These are phyloP conservation scores for Filobasidium floriforme DNA, from an alignment of 768 basidiomycete species.

Conservation along the genomic window DNA sequence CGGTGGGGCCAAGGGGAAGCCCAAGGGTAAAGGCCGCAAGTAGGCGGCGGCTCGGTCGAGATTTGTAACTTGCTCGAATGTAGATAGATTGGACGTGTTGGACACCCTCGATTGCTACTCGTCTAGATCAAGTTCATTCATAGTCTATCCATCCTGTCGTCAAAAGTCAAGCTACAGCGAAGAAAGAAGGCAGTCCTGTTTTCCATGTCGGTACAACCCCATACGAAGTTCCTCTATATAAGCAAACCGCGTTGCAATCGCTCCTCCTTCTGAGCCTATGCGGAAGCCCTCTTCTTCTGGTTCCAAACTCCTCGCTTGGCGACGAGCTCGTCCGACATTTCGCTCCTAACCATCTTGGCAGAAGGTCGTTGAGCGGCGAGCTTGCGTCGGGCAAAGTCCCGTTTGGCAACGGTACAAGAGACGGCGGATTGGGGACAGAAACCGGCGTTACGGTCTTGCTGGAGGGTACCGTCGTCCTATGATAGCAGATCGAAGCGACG, in stretches of 20 bases:
- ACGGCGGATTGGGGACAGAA: not conserved
- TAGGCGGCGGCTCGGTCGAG: not conserved
- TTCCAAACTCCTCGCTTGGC: not conserved
- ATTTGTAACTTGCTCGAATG: too few relatives aligned
- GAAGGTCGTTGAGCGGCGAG: not conserved
- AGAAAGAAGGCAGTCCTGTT: too few relatives aligned
- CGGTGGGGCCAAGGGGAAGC: slow-evolving; percentile 17
- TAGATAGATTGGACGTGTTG: too few relatives aligned
- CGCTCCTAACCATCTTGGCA: not conserved
- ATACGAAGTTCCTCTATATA: too few relatives aligned
- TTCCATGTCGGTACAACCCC: too few relatives aligned
- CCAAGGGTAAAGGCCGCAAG: slow-evolving; percentile 21
- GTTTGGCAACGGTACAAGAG: not conserved
- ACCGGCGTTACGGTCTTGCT: not conserved
- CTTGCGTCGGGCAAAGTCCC: not conserved
- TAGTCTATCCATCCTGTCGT: too few relatives aligned
- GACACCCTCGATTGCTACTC: too few relatives aligned
- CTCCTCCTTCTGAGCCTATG: too few relatives aligned
- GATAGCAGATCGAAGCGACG: too few relatives aligned
- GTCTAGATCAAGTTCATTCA: too few relatives aligned
- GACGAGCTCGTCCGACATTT: not conserved
- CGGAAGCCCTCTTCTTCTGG: not conserved
- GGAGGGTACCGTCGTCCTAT: not conserved
- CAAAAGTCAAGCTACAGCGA: too few relatives aligned
- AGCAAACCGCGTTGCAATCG: too few relatives aligned